Conservation (phyloP, 2,329 filamentous ascomycete genomes). For the Microascus cirrosus region DNA sequence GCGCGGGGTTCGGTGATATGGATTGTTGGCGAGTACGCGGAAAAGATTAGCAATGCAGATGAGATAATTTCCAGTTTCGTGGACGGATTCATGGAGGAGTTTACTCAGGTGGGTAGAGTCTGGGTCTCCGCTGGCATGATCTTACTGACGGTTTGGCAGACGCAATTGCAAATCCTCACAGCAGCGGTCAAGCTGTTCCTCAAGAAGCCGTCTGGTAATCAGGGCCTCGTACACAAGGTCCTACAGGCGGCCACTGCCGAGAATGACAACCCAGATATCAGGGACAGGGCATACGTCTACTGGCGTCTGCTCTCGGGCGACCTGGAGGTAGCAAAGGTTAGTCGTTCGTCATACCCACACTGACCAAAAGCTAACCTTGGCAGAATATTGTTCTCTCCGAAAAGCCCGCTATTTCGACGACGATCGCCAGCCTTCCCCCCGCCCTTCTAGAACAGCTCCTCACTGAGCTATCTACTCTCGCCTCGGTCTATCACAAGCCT, state of each 20-base stretch:
- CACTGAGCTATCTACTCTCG: constrained; percentile 81
- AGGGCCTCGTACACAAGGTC: constrained; percentile 87
- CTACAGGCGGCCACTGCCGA: constrained; percentile 86
- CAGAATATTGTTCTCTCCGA: constrained; percentile 80
- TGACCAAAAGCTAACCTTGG: constrained; percentile 12
- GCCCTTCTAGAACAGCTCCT: constrained; percentile 83
- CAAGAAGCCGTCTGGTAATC: constrained; percentile 88
- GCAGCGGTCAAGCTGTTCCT: constrained; percentile 95
- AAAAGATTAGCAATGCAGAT: constrained; percentile 98
- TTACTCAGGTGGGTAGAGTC: constrained; percentile 62
- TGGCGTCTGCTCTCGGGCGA: constrained; percentile 94
- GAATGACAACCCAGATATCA: constrained; percentile 94
- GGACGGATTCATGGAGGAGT: constrained; percentile 90
- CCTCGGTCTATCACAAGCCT: constrained; percentile 97
- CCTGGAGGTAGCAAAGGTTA: constrained; percentile 74
- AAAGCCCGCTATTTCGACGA: constrained; percentile 88
- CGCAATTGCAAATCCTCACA: constrained; percentile 95
- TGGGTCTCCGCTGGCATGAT: neutral
- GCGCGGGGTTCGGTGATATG: constrained; percentile 88
- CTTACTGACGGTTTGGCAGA: constrained; percentile 36
- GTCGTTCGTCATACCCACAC: neutral
- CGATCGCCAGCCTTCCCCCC: constrained; percentile 79
- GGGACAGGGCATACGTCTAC: constrained; percentile 95
- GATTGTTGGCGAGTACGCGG: constrained; percentile 98
- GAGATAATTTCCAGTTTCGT: constrained; percentile 88